Conservation (phyloP, 78 protist genomes). For the Goniomonas avonlea region DNA sequence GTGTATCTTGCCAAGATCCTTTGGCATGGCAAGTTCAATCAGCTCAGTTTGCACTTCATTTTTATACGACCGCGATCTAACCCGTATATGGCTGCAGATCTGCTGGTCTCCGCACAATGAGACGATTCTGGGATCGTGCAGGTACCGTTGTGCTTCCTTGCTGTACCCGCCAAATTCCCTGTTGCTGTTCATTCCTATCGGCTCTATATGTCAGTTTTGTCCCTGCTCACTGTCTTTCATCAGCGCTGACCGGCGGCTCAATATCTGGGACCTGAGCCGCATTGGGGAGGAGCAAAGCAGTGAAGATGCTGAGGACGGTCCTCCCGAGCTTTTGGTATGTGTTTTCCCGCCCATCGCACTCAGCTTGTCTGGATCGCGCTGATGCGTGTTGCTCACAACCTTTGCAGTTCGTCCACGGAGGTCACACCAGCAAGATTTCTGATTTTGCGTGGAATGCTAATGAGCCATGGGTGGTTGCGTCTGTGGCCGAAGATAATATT, state of each 20-base stretch:
- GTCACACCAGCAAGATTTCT: constrained; percentile 77
- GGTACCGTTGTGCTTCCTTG: too few species aligned
- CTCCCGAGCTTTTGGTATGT: constrained; percentile 27
- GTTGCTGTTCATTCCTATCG: too few species aligned
- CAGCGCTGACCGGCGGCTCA: constrained; percentile 64
- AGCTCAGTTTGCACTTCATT: too few species aligned
- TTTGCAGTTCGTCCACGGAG: constrained; percentile 80
- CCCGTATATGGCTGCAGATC: too few species aligned
- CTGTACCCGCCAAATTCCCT: too few species aligned
- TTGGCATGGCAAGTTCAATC: too few species aligned
- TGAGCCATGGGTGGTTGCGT: constrained; percentile 74
- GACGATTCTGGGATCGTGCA: too few species aligned
- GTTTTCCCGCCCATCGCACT: neutral
- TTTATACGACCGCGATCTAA: too few species aligned
- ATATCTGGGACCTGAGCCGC: constrained; percentile 76
- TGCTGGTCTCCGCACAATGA: too few species aligned
- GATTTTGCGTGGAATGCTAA: constrained; percentile 81
- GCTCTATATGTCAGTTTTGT: too few species aligned
- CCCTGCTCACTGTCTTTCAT: too few species aligned
- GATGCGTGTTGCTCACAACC: neutral
- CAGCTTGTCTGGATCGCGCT: neutral
- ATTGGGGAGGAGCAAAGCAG: constrained; percentile 80
- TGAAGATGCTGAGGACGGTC: constrained; percentile 87
- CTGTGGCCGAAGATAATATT: constrained; percentile 81
- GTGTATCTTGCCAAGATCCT: too few species aligned